These are phyloP conservation scores for Onygenales sp. DNA, from an alignment of 2,329 filamentous ascomycete genomes.

Conservation along the genomic window DNA sequence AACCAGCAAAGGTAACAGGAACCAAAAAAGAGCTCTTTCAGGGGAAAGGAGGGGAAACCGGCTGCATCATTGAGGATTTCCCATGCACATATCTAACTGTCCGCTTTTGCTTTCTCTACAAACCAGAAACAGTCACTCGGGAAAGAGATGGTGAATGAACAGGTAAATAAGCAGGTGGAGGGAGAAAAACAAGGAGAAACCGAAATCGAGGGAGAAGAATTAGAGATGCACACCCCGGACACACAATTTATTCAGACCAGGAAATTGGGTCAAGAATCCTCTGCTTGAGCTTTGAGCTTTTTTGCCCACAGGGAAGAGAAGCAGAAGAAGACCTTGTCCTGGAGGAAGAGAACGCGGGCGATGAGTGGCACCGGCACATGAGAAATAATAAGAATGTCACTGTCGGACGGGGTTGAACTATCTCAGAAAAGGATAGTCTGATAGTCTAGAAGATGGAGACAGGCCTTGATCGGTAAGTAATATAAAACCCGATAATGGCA, in stretches of 20 bases:
- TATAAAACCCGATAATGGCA: too few species aligned
- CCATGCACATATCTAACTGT: constrained; percentile 21
- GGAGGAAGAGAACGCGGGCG: neutral
- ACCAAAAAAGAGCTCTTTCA: constrained; percentile 32
- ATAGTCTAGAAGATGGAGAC: too few species aligned
- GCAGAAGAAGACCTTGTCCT: neutral
- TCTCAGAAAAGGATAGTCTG: too few species aligned
- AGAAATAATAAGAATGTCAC: too few species aligned
- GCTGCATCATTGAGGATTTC: neutral
- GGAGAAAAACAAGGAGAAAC: neutral
- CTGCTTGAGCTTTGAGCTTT: too few species aligned
- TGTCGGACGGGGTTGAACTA: too few species aligned
- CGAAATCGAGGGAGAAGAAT: neutral
- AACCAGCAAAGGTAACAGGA: neutral
- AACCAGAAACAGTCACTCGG: too few species aligned
- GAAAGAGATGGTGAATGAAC: neutral
- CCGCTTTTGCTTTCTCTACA: neutral
- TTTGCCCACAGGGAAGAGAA: too few species aligned
- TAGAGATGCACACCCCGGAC: neutral
- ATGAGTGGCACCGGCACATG: too few species aligned
- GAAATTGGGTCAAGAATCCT: too few species aligned
- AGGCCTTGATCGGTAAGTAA: too few species aligned
- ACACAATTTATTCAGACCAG: too few species aligned
- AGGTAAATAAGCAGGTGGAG: neutral
- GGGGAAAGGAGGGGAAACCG: neutral